phyloP scores from a whole-genome alignment of 345 rosid genomes.

The thale cress (Arabidopsis thaliana) region TAIR10.1 NC_003070.9:28035001-28035500 shows the following conservation, averaged over 20 bases:
- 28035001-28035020: too few relatives aligned
- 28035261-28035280: neutral
- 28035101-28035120: neutral
- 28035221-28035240: neutral
- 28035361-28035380: neutral
- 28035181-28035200: neutral
- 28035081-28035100: constrained; percentile 15
- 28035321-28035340: neutral
- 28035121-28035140: neutral
- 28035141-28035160: neutral
- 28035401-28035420: neutral
- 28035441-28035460: too few relatives aligned
- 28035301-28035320: neutral
- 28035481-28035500: too few relatives aligned
- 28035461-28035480: too few relatives aligned
- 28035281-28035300: neutral
- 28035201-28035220: too few relatives aligned
- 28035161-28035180: neutral
- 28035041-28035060: neutral
- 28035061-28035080: constrained; percentile 13
- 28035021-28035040: too few relatives aligned
- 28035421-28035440: too few relatives aligned
- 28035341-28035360: neutral
- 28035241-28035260: neutral
- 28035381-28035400: neutral